Evolutionary conservation across 208 protist genomes (phyloP).

Genomic region (Ichthyophonus hoferi): DNA sequence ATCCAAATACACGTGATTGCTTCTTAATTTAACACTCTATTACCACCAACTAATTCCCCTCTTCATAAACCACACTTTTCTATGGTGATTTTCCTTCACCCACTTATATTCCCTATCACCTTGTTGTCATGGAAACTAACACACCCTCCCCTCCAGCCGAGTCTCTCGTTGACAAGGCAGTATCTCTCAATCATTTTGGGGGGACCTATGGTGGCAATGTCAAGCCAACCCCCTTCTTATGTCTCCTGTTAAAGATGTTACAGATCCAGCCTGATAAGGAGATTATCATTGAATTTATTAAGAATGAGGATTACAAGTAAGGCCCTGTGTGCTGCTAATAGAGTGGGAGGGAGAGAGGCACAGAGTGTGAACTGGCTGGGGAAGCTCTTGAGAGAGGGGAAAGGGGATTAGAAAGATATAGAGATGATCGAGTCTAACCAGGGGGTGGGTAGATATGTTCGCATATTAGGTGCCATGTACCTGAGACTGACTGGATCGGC

Average conservation of each 20-base stretch:
- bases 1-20: no score
- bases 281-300: conserved; percentile 77
- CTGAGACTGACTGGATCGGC: conserved; percentile 67
- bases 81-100: background rate
- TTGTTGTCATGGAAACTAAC: background rate
- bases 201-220: conserved; percentile 70
- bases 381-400: no score
- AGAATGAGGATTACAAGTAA: conserved; percentile 75
- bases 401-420: no score
- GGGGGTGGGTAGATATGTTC: conserved; percentile 61
- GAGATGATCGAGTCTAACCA: background rate
- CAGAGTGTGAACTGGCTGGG: no score
- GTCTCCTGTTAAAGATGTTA: conserved; percentile 77
- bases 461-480: conserved; percentile 75
- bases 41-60: no score
- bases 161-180: conserved; percentile 73
- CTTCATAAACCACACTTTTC: background rate
- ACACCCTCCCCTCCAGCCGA: conserved; percentile 52
- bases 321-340: conserved; percentile 41
- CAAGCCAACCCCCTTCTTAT: conserved; percentile 77
- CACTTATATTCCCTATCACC: background rate
- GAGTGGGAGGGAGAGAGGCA: no score
- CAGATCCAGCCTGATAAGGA: conserved; percentile 75
- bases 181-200: conserved; percentile 68
- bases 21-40: no score